A percentile compares a stretch with the other conserved stretches of the same genome.
These are phyloP conservation scores for Pseudomicrostroma phylloplanum DNA, from an alignment of 1,284 basidiomycete genomes.

Conservation along the genomic window DNA sequence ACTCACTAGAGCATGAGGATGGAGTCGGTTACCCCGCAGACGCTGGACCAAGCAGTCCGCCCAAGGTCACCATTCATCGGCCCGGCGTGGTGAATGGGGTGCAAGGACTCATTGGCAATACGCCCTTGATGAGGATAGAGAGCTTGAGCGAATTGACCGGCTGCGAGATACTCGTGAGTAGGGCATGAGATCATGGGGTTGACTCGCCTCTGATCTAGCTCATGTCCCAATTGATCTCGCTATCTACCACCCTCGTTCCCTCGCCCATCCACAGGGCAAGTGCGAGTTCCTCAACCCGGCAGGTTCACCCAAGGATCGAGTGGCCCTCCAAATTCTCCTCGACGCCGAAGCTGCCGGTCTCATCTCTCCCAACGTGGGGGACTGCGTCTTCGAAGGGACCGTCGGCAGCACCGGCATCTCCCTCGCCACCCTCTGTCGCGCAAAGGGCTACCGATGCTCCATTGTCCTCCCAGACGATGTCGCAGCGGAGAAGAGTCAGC, in stretches of 20 bases:
- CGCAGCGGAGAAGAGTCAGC: constrained; percentile 80
- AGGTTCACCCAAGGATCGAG: constrained; percentile 94
- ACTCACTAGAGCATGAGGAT: no score
- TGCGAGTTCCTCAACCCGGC: constrained; percentile 95
- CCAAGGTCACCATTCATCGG: no score
- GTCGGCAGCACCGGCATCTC: constrained; percentile 96
- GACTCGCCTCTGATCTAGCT: not conserved
- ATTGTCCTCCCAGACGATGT: constrained; percentile 55
- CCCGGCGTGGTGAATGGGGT: constrained; percentile 31
- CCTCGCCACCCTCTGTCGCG: constrained; percentile 72
- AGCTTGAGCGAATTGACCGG: constrained; percentile 83
- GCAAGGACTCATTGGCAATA: constrained; percentile 61
- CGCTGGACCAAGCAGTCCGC: no score
- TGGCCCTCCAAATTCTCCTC: constrained; percentile 70
- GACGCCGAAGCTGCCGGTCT: constrained; percentile 82
- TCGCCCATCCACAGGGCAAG: constrained; percentile 61
- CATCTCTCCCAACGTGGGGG: constrained; percentile 78
- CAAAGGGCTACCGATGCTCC: constrained; percentile 57
- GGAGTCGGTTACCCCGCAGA: no score
- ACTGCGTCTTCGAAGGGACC: constrained; percentile 93
- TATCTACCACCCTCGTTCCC: not conserved
- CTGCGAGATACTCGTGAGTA: constrained; percentile 71
- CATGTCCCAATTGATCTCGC: not conserved
- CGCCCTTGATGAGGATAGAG: constrained; percentile 83
- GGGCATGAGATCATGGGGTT: not conserved